phyloP scores from a whole-genome alignment of 331 rosid genomes.

The Rosa hybrid region DNA sequence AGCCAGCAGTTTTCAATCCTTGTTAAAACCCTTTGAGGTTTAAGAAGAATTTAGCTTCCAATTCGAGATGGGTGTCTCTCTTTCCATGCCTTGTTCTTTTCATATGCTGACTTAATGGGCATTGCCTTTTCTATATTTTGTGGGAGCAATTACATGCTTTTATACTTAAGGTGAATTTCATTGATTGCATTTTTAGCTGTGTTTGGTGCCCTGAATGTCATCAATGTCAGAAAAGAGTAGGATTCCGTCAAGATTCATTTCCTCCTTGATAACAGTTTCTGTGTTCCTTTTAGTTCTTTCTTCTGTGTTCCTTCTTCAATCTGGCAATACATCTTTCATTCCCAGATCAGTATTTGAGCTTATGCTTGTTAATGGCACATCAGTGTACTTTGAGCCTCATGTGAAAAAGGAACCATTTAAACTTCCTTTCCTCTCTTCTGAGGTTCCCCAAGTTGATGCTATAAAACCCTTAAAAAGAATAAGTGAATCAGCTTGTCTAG shows the following conservation, averaged over 20 bases:
- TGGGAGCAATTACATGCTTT: not conserved
- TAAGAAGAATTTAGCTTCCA: constrained; percentile 18
- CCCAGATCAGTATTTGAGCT: constrained; percentile 77
- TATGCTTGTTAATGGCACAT: constrained; percentile 61
- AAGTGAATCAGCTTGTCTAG: constrained; percentile 37
- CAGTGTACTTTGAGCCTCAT: constrained; percentile 55
- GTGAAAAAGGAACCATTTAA: constrained; percentile 36
- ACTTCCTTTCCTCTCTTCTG: constrained; percentile 31
- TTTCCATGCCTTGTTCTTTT: constrained; percentile 18
- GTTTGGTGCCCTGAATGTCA: constrained; percentile 22
- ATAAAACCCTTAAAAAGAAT: constrained; percentile 18
- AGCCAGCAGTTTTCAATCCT: constrained; percentile 18
- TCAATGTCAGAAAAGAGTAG: constrained; percentile 75
- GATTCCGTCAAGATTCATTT: constrained; percentile 62
- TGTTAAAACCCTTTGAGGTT: constrained; percentile 30
- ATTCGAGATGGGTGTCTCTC: not conserved
- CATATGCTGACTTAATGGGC: constrained; percentile 3
- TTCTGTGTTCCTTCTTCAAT: constrained; percentile 68
- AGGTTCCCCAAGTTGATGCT: constrained; percentile 25
- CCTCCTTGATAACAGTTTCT: constrained; percentile 61
- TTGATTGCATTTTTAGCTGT: not conserved
- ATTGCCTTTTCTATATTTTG: not conserved
- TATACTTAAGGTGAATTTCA: not conserved
- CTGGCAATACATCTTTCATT: constrained; percentile 53
- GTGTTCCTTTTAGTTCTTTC: constrained; percentile 74